Conservation (phyloP, 805 yeast genomes). For the Metschnikowia koreensis region DNA sequence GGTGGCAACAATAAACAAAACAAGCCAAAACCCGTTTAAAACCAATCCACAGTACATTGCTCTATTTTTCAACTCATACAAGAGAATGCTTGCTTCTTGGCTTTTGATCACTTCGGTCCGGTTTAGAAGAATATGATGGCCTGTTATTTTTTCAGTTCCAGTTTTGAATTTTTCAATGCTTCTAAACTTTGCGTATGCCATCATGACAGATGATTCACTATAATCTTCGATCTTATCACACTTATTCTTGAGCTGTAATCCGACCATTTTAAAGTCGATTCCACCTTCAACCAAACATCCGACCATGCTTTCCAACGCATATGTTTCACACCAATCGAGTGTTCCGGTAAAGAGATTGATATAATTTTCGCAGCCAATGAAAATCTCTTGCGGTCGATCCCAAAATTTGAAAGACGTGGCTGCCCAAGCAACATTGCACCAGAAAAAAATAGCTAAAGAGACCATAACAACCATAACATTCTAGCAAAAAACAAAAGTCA, state of each 20-base stretch:
- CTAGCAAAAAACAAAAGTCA: too few species aligned
- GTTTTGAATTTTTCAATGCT: neutral
- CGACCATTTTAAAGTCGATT: neutral
- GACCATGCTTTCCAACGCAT: constrained; percentile 1
- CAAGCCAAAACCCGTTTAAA: constrained; percentile 5
- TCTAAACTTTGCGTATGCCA: neutral
- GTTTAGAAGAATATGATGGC: neutral
- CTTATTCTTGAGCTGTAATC: neutral
- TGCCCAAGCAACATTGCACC: neutral
- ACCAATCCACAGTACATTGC: constrained; percentile 21
- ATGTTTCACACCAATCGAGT: neutral
- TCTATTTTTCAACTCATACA: constrained; percentile 4
- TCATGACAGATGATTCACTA: neutral
- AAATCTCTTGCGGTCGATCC: neutral
- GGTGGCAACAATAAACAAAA: neutral
- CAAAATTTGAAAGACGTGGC: neutral
- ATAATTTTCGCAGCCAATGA: constrained; percentile 1
- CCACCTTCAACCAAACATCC: neutral
- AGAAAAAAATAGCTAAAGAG: neutral
- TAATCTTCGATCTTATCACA: neutral
- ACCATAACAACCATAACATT: neutral
- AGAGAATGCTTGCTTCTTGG: neutral
- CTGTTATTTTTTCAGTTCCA: neutral
- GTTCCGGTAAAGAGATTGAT: neutral
- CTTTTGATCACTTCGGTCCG: neutral